Evolutionary conservation across 2,329 filamentous ascomycete genomes (phyloP), one percentile per base, ranked within the genome.

Genomic region (Corynespora cassiicola): DNA sequence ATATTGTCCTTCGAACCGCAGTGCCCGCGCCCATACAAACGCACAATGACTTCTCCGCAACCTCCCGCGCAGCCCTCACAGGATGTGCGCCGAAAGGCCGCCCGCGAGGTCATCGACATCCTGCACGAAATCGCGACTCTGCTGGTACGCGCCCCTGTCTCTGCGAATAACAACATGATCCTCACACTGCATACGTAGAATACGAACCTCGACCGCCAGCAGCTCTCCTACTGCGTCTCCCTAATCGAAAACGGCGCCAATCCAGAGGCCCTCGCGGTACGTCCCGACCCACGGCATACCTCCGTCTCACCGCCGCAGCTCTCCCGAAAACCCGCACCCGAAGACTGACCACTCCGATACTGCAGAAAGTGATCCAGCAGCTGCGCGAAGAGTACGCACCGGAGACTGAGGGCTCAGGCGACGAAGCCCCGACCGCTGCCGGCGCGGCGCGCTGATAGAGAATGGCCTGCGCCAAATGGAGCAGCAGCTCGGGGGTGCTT

Each of bases 221-320:
- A 91, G 14, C 77, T 99, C 12, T 96, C 91, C 3, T 88, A 96
- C 48, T 99, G 94, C 70, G 92, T 97, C 44, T 96, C 90, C 36
- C 81, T 99, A 69, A 95, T 99, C 56, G 94, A 99, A 71, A 96
- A 96, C 63, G 94, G 94, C 10, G 90, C 97, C 19, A 96, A 96
- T 63, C 94, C 94, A 0, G 92, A 97, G 67, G 94, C 92, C 1
- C 76, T 99, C 20, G 91, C 92, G 16, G 94, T 97, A 79, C 63
- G 89, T 74, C 47, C 24, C 20, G 22, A 30, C n/a, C 12, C 16
- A 19, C 12, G 31, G n/a, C 15, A 9, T 23, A n/a, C 27, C 18
- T 20, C 26, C 24, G 43, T 42, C 44, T 32, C 47, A 32, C 32
- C 32, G 14, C 38, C 31, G 19, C 32, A 40, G 19, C 34, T 22